Percentiles rank a stretch among this genome's conserved stretches.
phyloP scores from a whole-genome alignment of 768 basidiomycete genomes.

The Podaxis pistillaris region DNA sequence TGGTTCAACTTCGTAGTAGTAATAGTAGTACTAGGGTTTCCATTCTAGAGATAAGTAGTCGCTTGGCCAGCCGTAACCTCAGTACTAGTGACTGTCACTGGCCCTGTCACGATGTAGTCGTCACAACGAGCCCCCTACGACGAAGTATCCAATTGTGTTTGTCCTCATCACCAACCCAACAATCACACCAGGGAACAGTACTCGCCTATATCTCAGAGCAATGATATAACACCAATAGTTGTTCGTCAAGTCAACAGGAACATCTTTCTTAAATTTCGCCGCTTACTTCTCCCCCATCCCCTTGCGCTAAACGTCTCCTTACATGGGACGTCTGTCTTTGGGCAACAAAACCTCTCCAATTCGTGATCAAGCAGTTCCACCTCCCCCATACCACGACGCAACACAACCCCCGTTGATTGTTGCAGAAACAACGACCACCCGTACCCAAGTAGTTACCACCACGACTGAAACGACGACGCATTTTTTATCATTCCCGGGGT shows the following conservation, averaged over 20 bases:
- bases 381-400: slow-evolving; percentile 20
- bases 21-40: too few relatives aligned
- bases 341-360: neutral
- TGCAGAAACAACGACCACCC: slow-evolving; percentile 47
- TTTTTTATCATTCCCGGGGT: slow-evolving; percentile 66
- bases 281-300: neutral
- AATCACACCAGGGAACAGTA: too few relatives aligned
- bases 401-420: slow-evolving; percentile 32
- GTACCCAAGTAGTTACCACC: slow-evolving; percentile 43
- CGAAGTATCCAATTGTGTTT: neutral
- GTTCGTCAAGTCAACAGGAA: neutral
- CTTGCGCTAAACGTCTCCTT: neutral
- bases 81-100: neutral
- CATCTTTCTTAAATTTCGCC: neutral
- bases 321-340: slow-evolving; percentile 11
- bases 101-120: slow-evolving; percentile 1
- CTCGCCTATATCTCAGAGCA: neutral
- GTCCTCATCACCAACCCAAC: neutral
- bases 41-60: too few relatives aligned
- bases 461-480: slow-evolving; percentile 52
- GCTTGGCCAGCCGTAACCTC: too few relatives aligned
- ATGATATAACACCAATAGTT: slow-evolving; percentile 9
- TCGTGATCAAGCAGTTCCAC: slow-evolving; percentile 5
- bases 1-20: slow-evolving; percentile 20
- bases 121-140: neutral